Conservation (phyloP, 306 rosid genomes). For the Castanopsis chinensis region DNA sequence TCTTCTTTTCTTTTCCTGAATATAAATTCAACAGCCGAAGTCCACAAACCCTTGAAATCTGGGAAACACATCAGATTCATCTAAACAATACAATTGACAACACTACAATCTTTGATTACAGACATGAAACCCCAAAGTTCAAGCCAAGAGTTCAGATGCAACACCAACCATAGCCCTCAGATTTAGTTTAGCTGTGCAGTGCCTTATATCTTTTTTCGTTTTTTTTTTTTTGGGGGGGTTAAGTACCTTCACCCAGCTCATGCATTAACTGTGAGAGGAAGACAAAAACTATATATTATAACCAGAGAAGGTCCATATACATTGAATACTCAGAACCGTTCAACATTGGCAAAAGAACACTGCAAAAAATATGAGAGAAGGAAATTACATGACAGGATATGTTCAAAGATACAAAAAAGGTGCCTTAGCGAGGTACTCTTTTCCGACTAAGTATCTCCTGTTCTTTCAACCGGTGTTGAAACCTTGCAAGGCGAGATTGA, state of each 20-base stretch:
- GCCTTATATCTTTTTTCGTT: background rate
- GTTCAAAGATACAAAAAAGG: constrained; percentile 21
- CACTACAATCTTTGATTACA: background rate
- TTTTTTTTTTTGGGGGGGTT: too few relatives aligned
- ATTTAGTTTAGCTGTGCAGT: background rate
- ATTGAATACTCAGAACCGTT: background rate
- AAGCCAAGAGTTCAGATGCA: constrained; percentile 25
- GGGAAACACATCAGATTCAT: constrained; percentile 26
- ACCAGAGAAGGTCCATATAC: background rate
- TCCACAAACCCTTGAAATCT: constrained; percentile 28
- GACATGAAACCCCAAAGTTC: constrained; percentile 5
- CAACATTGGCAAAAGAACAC: background rate
- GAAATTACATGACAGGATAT: constrained; percentile 30
- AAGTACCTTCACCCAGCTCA: constrained; percentile 8
- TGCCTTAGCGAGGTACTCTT: constrained; percentile 69
- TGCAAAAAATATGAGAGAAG: constrained; percentile 24
- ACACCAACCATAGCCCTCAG: constrained; percentile 1
- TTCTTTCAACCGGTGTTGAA: constrained; percentile 92
- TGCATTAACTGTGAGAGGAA: constrained; percentile 8
- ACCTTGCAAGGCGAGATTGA: constrained; percentile 92
- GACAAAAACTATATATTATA: background rate
- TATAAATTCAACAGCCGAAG: constrained; percentile 23
- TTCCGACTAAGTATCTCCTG: constrained; percentile 88
- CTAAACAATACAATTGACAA: constrained; percentile 11
- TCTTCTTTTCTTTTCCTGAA: constrained; percentile 14